These are phyloP conservation scores for Suhomyces coccinellae DNA, from an alignment of 1,139 yeast genomes.

Conservation along the genomic window DNA sequence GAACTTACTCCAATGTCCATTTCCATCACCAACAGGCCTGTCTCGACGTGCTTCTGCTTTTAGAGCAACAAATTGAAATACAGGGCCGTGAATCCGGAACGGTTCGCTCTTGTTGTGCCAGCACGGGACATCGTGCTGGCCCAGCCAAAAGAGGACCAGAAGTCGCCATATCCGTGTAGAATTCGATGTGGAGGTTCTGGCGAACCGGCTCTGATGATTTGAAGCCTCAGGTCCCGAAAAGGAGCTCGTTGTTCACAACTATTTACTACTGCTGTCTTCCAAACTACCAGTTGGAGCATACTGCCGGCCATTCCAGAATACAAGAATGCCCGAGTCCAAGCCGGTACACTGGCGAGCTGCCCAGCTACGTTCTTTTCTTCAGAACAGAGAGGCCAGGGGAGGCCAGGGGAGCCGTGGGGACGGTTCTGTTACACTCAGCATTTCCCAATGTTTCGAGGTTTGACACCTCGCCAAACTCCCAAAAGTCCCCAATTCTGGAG, in stretches of 20 bases:
- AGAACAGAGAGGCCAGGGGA: background rate
- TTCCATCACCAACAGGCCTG: background rate
- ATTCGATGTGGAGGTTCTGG: background rate
- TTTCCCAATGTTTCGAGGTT: background rate
- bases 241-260: background rate
- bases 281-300: no score
- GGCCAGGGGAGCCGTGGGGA: no score
- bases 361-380: background rate
- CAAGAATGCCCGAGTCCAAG: no score
- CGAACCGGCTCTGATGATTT: background rate
- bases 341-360: no score
- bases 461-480: background rate
- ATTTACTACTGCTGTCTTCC: background rate
- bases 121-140: background rate
- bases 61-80: background rate
- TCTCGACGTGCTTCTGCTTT: background rate
- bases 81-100: background rate
- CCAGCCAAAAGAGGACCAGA: background rate
- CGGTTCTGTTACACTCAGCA: background rate
- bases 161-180: constrained; percentile 2
- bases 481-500: background rate
- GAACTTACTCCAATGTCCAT: background rate
- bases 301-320: no score
- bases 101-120: background rate
- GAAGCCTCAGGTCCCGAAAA: background rate